Evolutionary conservation across 768 basidiomycete species (phyloP).

Genomic region (Tylopilus subfusipes): DNA sequence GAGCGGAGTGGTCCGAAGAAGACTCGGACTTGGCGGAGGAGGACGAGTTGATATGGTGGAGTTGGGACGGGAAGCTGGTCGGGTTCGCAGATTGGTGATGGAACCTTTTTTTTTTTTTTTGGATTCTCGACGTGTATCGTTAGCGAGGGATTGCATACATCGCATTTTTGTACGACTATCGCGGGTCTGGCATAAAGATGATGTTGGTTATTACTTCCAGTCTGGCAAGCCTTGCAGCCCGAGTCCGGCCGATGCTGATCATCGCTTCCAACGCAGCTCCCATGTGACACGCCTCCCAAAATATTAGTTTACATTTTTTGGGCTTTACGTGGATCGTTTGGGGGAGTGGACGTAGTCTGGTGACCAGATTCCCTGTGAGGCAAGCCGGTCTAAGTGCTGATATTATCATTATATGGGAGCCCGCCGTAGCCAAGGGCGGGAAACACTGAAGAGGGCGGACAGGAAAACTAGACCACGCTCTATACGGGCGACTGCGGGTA

Average conservation of each 20-base stretch:
- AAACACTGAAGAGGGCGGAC: too few species aligned
- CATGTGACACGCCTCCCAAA: conserved; percentile 23
- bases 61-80: conserved; percentile 45
- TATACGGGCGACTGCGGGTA: too few species aligned
- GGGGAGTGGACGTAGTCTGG: too few species aligned
- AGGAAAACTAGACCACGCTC: too few species aligned
- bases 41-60: conserved; percentile 52
- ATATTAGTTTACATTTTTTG: conserved; percentile 31
- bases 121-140: background rate
- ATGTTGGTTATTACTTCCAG: too few species aligned
- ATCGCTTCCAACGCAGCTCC: background rate
- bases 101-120: too few species aligned
- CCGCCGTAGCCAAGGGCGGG: too few species aligned
- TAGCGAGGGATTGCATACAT: background rate
- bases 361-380: too few species aligned
- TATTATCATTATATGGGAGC: too few species aligned
- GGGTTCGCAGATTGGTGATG: conserved; percentile 47
- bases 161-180: background rate
- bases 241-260: background rate
- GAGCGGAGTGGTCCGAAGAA: conserved; percentile 4
- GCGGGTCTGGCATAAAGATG: background rate
- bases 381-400: too few species aligned
- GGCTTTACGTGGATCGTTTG: background rate
- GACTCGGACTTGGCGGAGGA: conserved; percentile 33
- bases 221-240: background rate